A percentile compares a stretch with the other conserved stretches of the same genome.
Conservation (phyloP, 1,139 yeast genomes). For the Suhomyces chickasaworum region DNA sequence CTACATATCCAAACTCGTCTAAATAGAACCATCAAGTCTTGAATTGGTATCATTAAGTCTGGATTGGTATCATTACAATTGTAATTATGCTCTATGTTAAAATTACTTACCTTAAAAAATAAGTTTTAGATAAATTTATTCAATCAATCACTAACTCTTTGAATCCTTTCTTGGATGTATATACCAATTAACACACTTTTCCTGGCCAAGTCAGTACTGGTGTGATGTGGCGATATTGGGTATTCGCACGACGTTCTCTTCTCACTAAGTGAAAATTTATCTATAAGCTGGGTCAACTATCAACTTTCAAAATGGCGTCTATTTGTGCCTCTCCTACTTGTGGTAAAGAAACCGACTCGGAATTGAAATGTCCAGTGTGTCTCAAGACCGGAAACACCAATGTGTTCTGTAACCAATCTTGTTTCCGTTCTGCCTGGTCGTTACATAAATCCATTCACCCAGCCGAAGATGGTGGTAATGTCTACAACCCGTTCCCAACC, state of each 20-base stretch:
- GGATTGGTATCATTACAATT: not conserved
- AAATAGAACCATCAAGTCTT: too few relatives aligned
- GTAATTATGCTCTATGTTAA: too few relatives aligned
- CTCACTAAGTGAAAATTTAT: slow-evolving; percentile 5
- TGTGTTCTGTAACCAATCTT: slow-evolving; percentile 79
- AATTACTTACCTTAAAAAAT: too few relatives aligned
- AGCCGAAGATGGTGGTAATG: slow-evolving; percentile 44
- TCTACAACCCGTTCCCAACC: slow-evolving; percentile 86
- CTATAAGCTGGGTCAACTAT: not conserved
- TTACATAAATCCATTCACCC: slow-evolving; percentile 55
- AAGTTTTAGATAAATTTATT: too few relatives aligned
- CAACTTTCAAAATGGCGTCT: slow-evolving; percentile 20
- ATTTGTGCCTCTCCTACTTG: slow-evolving; percentile 77
- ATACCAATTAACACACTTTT: too few relatives aligned
- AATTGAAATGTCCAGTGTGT: slow-evolving; percentile 90
- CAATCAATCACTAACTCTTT: too few relatives aligned
- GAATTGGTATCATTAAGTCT: too few relatives aligned
- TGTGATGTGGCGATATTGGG: not conserved
- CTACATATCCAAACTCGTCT: too few relatives aligned
- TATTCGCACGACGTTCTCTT: slow-evolving; percentile 4
- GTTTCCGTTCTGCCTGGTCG: slow-evolving; percentile 79
- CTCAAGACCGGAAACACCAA: slow-evolving; percentile 65
- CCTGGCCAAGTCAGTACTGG: too few relatives aligned
- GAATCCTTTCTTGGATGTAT: too few relatives aligned
- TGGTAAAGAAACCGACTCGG: slow-evolving; percentile 75